Conservation (phyloP, 768 basidiomycete genomes). For the Artomyces pyxidatus region DNA sequence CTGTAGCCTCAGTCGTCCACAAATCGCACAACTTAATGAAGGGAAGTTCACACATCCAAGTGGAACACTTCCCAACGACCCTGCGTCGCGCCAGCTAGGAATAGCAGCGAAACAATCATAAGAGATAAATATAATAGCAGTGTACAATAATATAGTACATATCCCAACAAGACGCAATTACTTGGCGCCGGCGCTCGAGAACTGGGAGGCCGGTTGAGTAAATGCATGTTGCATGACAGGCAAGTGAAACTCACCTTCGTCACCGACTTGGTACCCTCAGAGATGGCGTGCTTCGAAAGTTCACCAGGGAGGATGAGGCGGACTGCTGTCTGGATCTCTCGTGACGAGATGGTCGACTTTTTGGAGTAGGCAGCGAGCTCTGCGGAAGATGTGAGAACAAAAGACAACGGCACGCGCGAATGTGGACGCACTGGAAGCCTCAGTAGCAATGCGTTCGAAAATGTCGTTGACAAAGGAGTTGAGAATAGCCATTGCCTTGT, state of each 20-base stretch:
- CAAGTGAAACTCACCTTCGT: constrained; percentile 73
- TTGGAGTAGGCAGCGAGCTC: constrained; percentile 97
- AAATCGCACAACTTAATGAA: no score
- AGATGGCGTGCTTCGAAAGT: constrained; percentile 90
- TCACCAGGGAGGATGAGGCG: constrained; percentile 95
- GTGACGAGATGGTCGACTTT: constrained; percentile 97
- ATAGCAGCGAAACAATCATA: no score
- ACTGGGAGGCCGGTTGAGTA: constrained; percentile 9
- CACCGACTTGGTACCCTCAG: constrained; percentile 90
- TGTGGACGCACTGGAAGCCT: constrained; percentile 68
- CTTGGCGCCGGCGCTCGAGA: constrained; percentile 22
- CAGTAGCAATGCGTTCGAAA: constrained; percentile 87
- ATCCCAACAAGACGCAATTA: constrained; percentile 8
- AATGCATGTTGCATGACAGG: no score
- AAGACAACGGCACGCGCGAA: neutral
- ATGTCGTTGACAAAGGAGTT: constrained; percentile 97
- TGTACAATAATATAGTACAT: constrained; percentile 8
- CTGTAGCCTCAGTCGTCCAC: no score
- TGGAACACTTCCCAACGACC: no score
- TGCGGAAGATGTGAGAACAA: constrained; percentile 22
- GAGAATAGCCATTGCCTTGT: constrained; percentile 96
- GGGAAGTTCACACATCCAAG: no score
- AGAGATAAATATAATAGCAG: constrained; percentile 5
- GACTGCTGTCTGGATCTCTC: constrained; percentile 96
- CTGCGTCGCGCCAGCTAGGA: no score